phyloP scores from a whole-genome alignment of 257 asterid genomes.

The Phtheirospermum japonicum region DNA sequence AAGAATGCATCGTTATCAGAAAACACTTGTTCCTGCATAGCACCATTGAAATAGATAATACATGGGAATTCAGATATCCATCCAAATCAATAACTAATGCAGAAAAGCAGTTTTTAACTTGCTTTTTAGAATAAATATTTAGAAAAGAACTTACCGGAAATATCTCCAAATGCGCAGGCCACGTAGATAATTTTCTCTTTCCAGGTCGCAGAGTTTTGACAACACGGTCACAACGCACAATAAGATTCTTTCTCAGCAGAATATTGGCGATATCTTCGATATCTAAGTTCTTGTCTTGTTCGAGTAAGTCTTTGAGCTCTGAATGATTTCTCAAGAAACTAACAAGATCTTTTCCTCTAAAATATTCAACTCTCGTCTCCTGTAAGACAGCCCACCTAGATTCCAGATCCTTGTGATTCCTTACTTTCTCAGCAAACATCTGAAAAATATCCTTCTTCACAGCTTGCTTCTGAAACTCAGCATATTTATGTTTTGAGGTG shows the following conservation, averaged over 20 bases:
- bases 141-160: constrained; percentile 58
- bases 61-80: constrained; percentile 17
- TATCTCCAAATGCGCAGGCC: constrained; percentile 98
- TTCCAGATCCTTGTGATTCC: constrained; percentile 91
- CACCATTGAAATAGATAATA: constrained; percentile 19
- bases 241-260: constrained; percentile 76
- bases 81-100: constrained; percentile 8
- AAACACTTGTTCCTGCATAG: constrained; percentile 84
- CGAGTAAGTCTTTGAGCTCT: constrained; percentile 76
- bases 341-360: constrained; percentile 89
- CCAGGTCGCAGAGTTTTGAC: constrained; percentile 97
- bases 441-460: constrained; percentile 76
- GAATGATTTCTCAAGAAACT: constrained; percentile 74
- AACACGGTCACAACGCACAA: constrained; percentile 92
- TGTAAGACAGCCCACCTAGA: constrained; percentile 99
- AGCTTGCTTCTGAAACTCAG: constrained; percentile 73
- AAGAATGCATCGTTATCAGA: constrained; percentile 94
- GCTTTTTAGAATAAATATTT: neutral
- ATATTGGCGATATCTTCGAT: constrained; percentile 72
- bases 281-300: constrained; percentile 69
- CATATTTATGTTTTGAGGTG: too few relatives aligned
- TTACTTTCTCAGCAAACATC: constrained; percentile 89
- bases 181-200: constrained; percentile 83
- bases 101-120: constrained; percentile 2
- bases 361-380: constrained; percentile 96